Base-by-base conservation (phyloP, 2,329 filamentous ascomycete genomes). In the Fusarium sp. region DNA sequence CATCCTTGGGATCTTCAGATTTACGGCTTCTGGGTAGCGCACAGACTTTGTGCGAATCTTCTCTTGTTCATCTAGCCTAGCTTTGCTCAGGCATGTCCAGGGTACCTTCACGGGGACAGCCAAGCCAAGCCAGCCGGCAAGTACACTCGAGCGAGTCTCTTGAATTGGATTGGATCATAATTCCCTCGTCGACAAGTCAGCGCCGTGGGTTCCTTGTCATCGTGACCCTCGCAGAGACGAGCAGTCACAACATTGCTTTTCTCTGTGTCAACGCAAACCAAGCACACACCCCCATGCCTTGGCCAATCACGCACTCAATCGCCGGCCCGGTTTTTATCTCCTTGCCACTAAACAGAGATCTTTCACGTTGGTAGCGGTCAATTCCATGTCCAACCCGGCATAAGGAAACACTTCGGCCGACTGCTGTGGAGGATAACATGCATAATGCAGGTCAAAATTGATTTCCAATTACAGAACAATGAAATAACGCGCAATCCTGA, bases 161-260 rank as follows among this genome's bases (percentile, higher is more conserved):
- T 58, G 34, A 43, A 38, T 17, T 57, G 26, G 48, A 55, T 63
- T 20, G 18, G 18, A 20, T 20, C 45, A 39, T 49, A 64, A 67
- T 64, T 59, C 59, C 59, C 52, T 63, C 52, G 55, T 51, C 33
- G 42, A 44, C 49, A 63, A 67, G 61, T 54, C 55, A 55, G 51
- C 44, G 31, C 55, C 57, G 60, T 49, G 46, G 64, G 55, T 40
- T 72, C 59, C 45, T 60, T 59, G 59, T 53, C 48, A 46, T 64
- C 46, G 46, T 63, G 65, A 64, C 64, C 65, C 51, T 56, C 42
- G 40, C 48, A 28, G 43, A 68, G 61, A 68, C 61, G 63, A 74
- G 65, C 56, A 66, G 60, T 68, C 69, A 72, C 45, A 72, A 59
- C 59, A 59, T 73, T 71, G 66, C 72, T 74, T 71, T 74, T 71